These are phyloP conservation scores for Fusarium pseudoanthophilum DNA, from an alignment of 2,329 filamentous ascomycete species.

Conservation along the genomic window DNA sequence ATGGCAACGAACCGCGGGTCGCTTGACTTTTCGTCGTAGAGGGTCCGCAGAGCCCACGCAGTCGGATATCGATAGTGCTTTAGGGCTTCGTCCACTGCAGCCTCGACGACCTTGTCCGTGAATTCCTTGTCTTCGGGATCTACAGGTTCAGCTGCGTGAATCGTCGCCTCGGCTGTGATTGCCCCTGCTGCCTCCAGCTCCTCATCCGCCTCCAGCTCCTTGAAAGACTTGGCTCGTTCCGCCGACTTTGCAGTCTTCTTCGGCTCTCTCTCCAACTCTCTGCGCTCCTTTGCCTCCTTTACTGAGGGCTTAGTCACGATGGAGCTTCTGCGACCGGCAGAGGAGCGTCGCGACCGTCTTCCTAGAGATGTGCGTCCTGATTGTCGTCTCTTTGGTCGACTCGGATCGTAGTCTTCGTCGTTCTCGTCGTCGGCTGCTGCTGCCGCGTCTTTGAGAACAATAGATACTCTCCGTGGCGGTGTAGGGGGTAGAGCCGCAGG, in stretches of 20 bases:
- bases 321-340: slow-evolving; percentile 36
- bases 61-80: slow-evolving; percentile 68
- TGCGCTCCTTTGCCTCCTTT: slow-evolving; percentile 31
- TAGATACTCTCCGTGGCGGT: slow-evolving; percentile 44
- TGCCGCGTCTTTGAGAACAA: slow-evolving; percentile 46
- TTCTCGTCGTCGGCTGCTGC: slow-evolving; percentile 49
- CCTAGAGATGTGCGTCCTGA: slow-evolving; percentile 48
- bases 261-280: slow-evolving; percentile 20
- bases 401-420: slow-evolving; percentile 59
- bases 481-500: slow-evolving; percentile 37
- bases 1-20: slow-evolving; percentile 65
- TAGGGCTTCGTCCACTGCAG: slow-evolving; percentile 68
- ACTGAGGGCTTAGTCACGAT: slow-evolving; percentile 37
- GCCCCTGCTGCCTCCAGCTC: slow-evolving; percentile 7
- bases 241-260: slow-evolving; percentile 9
- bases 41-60: slow-evolving; percentile 68
- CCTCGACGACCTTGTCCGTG: slow-evolving; percentile 64
- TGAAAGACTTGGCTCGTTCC: slow-evolving; percentile 18
- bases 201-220: slow-evolving; percentile 18
- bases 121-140: slow-evolving; percentile 55
- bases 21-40: slow-evolving; percentile 67
- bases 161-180: slow-evolving; percentile 31
- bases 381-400: slow-evolving; percentile 49
- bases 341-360: slow-evolving; percentile 44
- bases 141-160: slow-evolving; percentile 28